phyloP scores from a whole-genome alignment of 805 yeast genomes.

The Candida silvatica region DNA sequence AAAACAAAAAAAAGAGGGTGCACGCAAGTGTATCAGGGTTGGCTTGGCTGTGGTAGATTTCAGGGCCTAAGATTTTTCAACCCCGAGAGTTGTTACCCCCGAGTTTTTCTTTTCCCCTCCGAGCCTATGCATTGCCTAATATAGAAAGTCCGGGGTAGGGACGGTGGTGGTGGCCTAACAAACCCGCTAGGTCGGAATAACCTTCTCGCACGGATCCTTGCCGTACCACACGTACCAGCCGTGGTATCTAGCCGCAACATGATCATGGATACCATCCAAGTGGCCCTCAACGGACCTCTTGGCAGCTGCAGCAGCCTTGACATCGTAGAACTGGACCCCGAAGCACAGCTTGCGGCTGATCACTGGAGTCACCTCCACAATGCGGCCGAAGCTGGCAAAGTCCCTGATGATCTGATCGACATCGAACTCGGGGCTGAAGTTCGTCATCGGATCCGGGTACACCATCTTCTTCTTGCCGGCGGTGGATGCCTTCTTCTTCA shows the following conservation, averaged over 20 bases:
- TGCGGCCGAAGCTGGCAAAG: constrained; percentile 47
- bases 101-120: too few species aligned
- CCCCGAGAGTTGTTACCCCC: too few species aligned
- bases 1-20: too few species aligned
- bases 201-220: constrained; percentile 53
- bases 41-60: too few species aligned
- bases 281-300: constrained; percentile 32
- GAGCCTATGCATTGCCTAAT: too few species aligned
- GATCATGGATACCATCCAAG: neutral
- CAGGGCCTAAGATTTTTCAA: too few species aligned
- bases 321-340: constrained; percentile 49
- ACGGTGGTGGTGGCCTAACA: too few species aligned
- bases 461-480: constrained; percentile 12
- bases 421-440: constrained; percentile 37
- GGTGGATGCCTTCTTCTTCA: constrained; percentile 11
- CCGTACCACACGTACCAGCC: constrained; percentile 65
- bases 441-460: constrained; percentile 35
- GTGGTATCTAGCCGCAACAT: constrained; percentile 30
- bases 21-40: too few species aligned
- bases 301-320: constrained; percentile 51
- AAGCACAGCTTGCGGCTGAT: constrained; percentile 57
- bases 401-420: constrained; percentile 36
- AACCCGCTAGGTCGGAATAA: too few species aligned
- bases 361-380: constrained; percentile 58
- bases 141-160: too few species aligned